Evolutionary conservation across 768 basidiomycete genomes (phyloP).

Genomic region (Kwoniella mangroviensis): DNA sequence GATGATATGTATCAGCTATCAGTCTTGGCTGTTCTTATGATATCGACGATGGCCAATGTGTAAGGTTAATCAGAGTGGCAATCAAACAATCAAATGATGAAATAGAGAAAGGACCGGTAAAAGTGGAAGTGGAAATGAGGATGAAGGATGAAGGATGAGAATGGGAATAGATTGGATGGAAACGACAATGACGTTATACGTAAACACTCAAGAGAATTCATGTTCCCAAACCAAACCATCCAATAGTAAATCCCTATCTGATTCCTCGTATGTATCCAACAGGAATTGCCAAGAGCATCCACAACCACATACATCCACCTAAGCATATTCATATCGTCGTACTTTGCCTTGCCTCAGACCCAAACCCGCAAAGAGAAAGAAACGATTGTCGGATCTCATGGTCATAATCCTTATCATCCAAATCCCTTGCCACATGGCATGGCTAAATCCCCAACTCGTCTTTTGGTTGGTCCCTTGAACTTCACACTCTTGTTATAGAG

Average conservation of each 20-base stretch:
- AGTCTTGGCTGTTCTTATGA: background rate
- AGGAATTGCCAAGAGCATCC: slow-evolving; percentile 1
- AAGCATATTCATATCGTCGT: background rate
- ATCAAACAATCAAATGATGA: background rate
- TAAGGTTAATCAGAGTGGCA: background rate
- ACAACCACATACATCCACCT: background rate
- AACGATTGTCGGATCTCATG: no score
- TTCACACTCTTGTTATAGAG: background rate
- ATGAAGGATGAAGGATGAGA: background rate
- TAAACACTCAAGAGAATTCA: slow-evolving; percentile 3
- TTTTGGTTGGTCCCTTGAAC: background rate
- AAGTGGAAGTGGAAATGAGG: background rate
- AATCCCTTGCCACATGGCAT: background rate
- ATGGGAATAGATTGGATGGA: background rate
- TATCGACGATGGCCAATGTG: background rate
- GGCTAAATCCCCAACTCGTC: background rate
- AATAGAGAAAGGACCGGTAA: background rate
- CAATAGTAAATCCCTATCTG: background rate
- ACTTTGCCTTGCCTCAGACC: no score
- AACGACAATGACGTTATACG: slow-evolving; percentile 13
- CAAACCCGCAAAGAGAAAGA: background rate
- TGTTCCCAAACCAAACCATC: background rate
- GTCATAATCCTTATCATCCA: background rate
- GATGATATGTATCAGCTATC: background rate
- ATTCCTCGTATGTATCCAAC: background rate